Conservation (phyloP, 371 early-diverging fungal genomes). For the Syncephalastrum monosporum region DNA sequence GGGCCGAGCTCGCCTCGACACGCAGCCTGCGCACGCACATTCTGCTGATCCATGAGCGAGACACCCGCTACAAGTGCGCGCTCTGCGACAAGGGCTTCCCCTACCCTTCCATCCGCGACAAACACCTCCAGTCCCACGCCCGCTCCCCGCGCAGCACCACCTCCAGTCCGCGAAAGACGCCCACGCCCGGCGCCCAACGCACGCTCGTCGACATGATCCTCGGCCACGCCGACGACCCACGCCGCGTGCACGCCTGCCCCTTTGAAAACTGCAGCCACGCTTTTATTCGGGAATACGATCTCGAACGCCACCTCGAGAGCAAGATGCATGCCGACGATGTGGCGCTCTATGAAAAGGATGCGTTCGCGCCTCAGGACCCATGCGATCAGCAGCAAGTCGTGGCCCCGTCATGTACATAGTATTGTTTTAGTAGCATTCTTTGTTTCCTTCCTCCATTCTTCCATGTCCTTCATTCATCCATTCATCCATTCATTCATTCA, state of each 20-base stretch:
- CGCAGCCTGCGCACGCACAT: constrained; percentile 40
- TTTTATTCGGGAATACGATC: constrained; percentile 17
- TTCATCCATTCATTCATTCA: no score
- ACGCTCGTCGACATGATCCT: constrained; percentile 8
- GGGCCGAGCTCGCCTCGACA: constrained; percentile 17
- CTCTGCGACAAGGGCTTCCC: constrained; percentile 53
- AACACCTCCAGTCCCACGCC: background rate
- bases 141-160: background rate
- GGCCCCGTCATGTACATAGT: no score
- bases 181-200: background rate
- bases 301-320: constrained; percentile 21
- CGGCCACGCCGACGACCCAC: constrained; percentile 10
- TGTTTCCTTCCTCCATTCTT: no score
- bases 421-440: no score
- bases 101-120: constrained; percentile 25
- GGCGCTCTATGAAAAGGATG: no score
- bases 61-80: constrained; percentile 37
- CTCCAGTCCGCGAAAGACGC: background rate
- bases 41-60: constrained; percentile 38
- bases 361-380: no score
- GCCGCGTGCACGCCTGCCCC: constrained; percentile 14
- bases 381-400: no score
- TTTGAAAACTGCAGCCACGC: constrained; percentile 16
- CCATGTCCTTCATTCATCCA: no score
- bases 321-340: constrained; percentile 14